Base-by-base conservation (phyloP, 1,139 yeast species). In the Blastobotrys illinoisensis region DNA sequence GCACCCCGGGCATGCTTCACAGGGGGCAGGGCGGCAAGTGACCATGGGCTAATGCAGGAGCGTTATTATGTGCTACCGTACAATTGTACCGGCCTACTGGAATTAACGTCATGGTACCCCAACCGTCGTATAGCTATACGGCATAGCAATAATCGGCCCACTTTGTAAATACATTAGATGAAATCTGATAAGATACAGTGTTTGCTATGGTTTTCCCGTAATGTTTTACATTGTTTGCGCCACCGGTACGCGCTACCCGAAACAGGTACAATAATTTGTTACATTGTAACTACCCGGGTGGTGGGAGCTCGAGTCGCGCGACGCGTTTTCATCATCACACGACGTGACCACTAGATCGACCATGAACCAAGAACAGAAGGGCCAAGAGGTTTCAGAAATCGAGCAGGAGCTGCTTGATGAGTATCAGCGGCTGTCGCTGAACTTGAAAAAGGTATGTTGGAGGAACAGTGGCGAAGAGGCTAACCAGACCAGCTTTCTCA, bases 401-500 rank as follows among this genome's bases (percentile, higher is more conserved):
- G 72, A 70, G 57, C 62, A 61, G 44, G 63, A 63, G 40, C 62
- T 70, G 14, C 56, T 70, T 40, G 55, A 52, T 5, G 72, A 70
- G 54, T 70, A 70, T 52, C 68, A 65, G 54, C 56, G 58, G 5
- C 59, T 70, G 19, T 63, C 68, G 11, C 56, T 56, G 14, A 69
- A 65, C 51, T 59, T 69, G 21, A 56, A 57, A 14, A 54, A 53
- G 44, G 71, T 67, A 57, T 21, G 71, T 57, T 21, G 6, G 16
- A 21, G n/a, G 44, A 26, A 13, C 9, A 24, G 14, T 19, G 9
- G 46, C 6, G 23, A 9, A n/a, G 9, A 14, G 16, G 20, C 48
- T 40, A 26, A 26, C 7, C 19, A n/a, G 23, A 21, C 28, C 24
- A 64, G 67, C 58, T 65, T 2, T 63, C 66, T 7, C 60, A 57